Base-by-base conservation (phyloP, 1,284 basidiomycete genomes). In the Neonothopanus nambi region DNA sequence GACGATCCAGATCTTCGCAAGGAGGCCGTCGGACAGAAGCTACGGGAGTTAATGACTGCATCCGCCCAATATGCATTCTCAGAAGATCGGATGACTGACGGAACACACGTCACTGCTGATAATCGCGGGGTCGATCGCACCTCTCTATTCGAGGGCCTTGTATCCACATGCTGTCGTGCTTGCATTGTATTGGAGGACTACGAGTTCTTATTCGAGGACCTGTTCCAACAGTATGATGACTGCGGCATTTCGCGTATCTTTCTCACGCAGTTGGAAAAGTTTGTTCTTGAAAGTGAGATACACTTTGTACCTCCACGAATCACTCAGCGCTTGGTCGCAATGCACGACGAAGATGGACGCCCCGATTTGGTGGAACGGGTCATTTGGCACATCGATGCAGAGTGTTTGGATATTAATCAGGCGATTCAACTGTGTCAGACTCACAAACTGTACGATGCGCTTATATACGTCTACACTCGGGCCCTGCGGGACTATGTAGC, bases 351-450 rank as follows among this genome's bases (percentile, higher is more conserved):
- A 35, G 79, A 84, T 37, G 76, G 77, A 5, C 83, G 88, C 51
- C 87, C 88, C 18, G 89, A 90, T 47, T 76, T 85, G 2, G 91
- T 92, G 1, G 95, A 99, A 67, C 80, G 84, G 37, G 78, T 99
- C 55, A 96, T 99, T 51, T 98, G 95, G 92, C 93, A 97, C 67
- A 93, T 98, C 55, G 91, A 98, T 61, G 94, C 96, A 0, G 75
- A 82, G 13, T 92, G 88, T 61, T 75, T 99, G 54, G 97, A 99
- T 65, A 87, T 98, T 67, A 91, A 99, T 65, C 97, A 98, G 70
- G 89, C 90, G 1, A 87, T 98, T 57, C 80, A 73, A 15, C 76
- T 99, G 3, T 99, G 97, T 65, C 86, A 93, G 64, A 78, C 77
- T 51, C 83, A 93, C 63, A 77, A 80, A 26, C 80, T 99, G 2